Evolutionary conservation across 257 asterid species (phyloP).

Genomic region (Solanum pennellii): DNA sequence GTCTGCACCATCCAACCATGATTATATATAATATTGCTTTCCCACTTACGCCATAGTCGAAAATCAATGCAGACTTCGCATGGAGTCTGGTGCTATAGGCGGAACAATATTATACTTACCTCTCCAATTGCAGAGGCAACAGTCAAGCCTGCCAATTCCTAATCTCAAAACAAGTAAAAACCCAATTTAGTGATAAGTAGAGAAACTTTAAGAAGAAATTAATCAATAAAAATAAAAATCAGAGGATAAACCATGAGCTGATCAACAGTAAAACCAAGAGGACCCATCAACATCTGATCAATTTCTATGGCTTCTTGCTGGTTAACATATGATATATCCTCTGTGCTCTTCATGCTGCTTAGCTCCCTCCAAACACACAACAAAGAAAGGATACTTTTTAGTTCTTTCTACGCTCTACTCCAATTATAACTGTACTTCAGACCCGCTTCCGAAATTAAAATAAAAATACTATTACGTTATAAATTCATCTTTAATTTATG

Average conservation of each 20-base stretch:
- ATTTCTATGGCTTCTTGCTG: conserved; percentile 66
- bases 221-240: not conserved
- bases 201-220: not conserved
- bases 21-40: not conserved
- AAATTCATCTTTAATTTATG: not conserved
- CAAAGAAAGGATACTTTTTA: not conserved
- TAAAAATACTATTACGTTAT: no score
- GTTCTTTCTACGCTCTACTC: not conserved
- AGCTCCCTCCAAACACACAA: not conserved
- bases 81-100: not conserved
- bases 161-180: not conserved
- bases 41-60: not conserved
- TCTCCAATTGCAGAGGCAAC: conserved; percentile 26
- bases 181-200: not conserved
- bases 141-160: conserved; percentile 27
- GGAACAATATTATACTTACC: conserved; percentile 1
- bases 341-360: conserved; percentile 19
- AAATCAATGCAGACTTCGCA: not conserved
- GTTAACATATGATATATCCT: conserved; percentile 42
- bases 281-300: conserved; percentile 66
- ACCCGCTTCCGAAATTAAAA: no score
- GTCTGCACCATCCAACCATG: not conserved
- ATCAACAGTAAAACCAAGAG: conserved; percentile 61
- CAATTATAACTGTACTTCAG: not conserved
- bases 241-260: conserved; percentile 51